These are phyloP conservation scores for Astrocystis sublimbata DNA, from an alignment of 495 filamentous ascomycete genomes.

Conservation along the genomic window DNA sequence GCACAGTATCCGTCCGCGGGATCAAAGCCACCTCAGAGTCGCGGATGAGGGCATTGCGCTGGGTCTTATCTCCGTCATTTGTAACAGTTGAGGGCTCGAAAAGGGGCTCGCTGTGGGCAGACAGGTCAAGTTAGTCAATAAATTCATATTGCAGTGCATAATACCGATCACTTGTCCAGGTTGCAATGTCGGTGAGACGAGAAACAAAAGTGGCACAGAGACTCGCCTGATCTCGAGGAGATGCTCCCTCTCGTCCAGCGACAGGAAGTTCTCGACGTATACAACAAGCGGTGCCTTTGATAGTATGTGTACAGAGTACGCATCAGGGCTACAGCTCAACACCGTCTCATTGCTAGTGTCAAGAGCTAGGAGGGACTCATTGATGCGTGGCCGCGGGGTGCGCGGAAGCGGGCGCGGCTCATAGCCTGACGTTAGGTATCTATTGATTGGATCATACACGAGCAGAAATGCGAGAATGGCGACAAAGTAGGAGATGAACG, in stretches of 20 bases:
- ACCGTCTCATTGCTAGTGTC: slow-evolving; percentile 34
- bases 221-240: slow-evolving; percentile 46
- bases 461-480: slow-evolving; percentile 29
- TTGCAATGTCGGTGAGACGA: too few species aligned
- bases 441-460: slow-evolving; percentile 26
- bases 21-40: slow-evolving; percentile 52
- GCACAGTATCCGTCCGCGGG: slow-evolving; percentile 41
- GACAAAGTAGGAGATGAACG: slow-evolving; percentile 35
- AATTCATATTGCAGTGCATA: too few species aligned
- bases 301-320: slow-evolving; percentile 43
- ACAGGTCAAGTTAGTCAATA: slow-evolving; percentile 2
- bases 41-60: slow-evolving; percentile 38
- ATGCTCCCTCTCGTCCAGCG: slow-evolving; percentile 37
- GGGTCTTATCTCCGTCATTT: slow-evolving; percentile 35
- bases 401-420: slow-evolving; percentile 31
- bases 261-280: slow-evolving; percentile 49
- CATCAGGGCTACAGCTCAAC: slow-evolving; percentile 31
- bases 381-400: slow-evolving; percentile 41
- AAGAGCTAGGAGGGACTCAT: slow-evolving; percentile 44
- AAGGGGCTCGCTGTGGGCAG: slow-evolving; percentile 37
- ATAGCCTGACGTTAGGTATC: slow-evolving; percentile 22
- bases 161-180: too few species aligned
- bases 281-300: slow-evolving; percentile 46
- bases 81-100: slow-evolving; percentile 48
- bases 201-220: not conserved